Percentiles rank a stretch among this genome's conserved stretches.
Evolutionary conservation across 495 filamentous ascomycete genomes (phyloP).

Genomic region (Trichoderma gamsii): DNA sequence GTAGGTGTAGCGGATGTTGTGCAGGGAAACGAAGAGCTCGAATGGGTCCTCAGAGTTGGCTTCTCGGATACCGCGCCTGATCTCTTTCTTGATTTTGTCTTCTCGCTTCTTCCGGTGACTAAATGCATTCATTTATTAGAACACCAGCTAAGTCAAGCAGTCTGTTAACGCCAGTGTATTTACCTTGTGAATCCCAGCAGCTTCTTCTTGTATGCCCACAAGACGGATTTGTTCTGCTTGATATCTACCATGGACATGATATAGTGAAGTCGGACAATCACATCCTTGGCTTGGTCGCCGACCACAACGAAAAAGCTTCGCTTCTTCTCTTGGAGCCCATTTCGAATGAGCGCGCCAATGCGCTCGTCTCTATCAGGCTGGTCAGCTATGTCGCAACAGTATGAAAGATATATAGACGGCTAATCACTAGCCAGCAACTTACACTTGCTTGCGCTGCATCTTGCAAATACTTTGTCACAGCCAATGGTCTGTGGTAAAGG

Average conservation of each 20-base stretch:
- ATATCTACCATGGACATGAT: constrained; percentile 86
- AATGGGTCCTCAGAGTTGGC: constrained; percentile 95
- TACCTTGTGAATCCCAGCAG: constrained; percentile 80
- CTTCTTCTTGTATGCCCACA: constrained; percentile 99
- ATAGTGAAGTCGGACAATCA: constrained; percentile 90
- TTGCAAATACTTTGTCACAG: constrained; percentile 16
- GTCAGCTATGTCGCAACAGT: constrained; percentile 19
- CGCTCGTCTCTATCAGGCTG: constrained; percentile 67
- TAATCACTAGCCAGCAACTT: constrained; percentile 25
- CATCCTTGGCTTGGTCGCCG: constrained; percentile 93
- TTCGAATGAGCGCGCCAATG: constrained; percentile 91
- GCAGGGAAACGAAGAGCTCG: constrained; percentile 92
- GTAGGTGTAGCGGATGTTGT: constrained; percentile 97
- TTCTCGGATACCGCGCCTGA: constrained; percentile 91
- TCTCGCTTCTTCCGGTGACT: constrained; percentile 97
- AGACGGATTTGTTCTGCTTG: constrained; percentile 91
- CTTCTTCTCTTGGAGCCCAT: constrained; percentile 95
- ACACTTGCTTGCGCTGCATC: constrained; percentile 58
- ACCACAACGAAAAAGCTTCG: constrained; percentile 96
- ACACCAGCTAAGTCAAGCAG: neutral
- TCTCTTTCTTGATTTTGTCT: constrained; percentile 90
- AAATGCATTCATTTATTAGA: constrained; percentile 16
- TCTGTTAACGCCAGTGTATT: neutral
- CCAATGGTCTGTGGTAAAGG: constrained; percentile 6
- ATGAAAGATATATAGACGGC: neutral